Base-by-base conservation (phyloP, 306 rosid species). In the Cyclanthera cordifolia region DNA sequence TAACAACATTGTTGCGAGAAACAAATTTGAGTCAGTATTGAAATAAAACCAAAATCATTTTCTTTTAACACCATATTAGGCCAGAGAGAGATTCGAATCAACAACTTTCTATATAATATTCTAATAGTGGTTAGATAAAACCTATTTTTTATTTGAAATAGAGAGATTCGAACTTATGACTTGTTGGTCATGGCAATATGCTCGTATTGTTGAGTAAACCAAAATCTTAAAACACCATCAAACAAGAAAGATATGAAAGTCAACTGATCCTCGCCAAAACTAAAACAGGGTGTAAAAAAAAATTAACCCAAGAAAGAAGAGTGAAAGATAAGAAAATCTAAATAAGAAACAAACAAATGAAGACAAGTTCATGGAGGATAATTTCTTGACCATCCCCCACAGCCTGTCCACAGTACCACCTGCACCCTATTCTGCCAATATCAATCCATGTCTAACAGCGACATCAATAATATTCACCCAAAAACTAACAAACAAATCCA, bases 381-480 rank as follows among this genome's bases (percentile, higher is more conserved):
- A 64, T 64, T 14, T 32, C 37, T 32, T 32, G 37, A 32, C 37
- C 37, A 32, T 32, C 37, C 37, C 37, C 37, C 37, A 32, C 37
- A 32, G 37, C 37, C 37, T 32, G 37, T 32, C 37, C 37, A 32
- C 37, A 32, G 5, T n/a, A n/a, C n/a, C n/a, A n/a, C n/a, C n/a
- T n/a, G n/a, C n/a, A n/a, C n/a, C n/a, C n/a, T n/a, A 70, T 53
- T 28, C 64, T 37, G 67, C 73, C 73, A 71, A 75, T 15, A 50
- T 24, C 65, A 27, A 52, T 20, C 61, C 71, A 50, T 11, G 34
- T 24, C 67, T n/a, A 64, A 64, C 70, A 43, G 34, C 70, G 47
- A 59, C 52, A 6, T 13, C 52, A 43, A 43, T 21, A 64, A 11
- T 21, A 24, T 64, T 64, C 27, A 50, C 19, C 48, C 53, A 37